phyloP scores from a whole-genome alignment of 148 eudicot species.

The Rhododendron vialii region DNA sequence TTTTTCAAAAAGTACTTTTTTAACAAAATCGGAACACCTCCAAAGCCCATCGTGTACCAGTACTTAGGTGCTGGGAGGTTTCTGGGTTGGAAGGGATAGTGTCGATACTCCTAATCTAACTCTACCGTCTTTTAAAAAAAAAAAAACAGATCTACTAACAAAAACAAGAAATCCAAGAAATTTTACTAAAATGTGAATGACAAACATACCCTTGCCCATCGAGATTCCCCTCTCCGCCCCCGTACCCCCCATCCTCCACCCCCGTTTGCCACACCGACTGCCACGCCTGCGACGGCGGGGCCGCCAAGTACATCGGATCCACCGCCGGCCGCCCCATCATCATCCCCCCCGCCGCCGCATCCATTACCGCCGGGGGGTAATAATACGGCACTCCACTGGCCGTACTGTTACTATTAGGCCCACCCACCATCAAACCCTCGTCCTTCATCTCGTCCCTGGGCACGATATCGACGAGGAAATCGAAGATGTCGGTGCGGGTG shows the following conservation, averaged over 20 bases:
- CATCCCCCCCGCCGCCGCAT: constrained; percentile 18
- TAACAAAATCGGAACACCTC: too few species aligned
- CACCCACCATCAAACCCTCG: not conserved
- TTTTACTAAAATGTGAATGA: not conserved
- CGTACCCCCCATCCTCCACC: constrained; percentile 41
- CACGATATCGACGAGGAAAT: constrained; percentile 71
- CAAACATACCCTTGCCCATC: constrained; percentile 51
- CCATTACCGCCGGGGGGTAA: constrained; percentile 53
- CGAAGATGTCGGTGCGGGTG: constrained; percentile 70
- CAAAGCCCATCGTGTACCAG: not conserved
- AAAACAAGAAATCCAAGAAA: not conserved
- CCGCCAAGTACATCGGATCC: constrained; percentile 29
- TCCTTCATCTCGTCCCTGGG: constrained; percentile 52
- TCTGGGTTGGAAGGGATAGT: not conserved
- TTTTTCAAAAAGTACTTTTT: too few species aligned
- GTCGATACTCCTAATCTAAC: not conserved
- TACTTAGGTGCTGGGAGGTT: not conserved
- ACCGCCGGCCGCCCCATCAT: constrained; percentile 60
- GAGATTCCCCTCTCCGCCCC: constrained; percentile 34
- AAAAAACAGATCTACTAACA: not conserved
- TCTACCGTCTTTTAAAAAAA: not conserved
- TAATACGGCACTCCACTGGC: constrained; percentile 72
- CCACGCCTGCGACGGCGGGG: constrained; percentile 75
- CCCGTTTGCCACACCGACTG: constrained; percentile 70
- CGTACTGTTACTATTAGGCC: not conserved